phyloP scores from a whole-genome alignment of 2,329 filamentous ascomycete species.

The Pseudogymnoascus sp. region DNA sequence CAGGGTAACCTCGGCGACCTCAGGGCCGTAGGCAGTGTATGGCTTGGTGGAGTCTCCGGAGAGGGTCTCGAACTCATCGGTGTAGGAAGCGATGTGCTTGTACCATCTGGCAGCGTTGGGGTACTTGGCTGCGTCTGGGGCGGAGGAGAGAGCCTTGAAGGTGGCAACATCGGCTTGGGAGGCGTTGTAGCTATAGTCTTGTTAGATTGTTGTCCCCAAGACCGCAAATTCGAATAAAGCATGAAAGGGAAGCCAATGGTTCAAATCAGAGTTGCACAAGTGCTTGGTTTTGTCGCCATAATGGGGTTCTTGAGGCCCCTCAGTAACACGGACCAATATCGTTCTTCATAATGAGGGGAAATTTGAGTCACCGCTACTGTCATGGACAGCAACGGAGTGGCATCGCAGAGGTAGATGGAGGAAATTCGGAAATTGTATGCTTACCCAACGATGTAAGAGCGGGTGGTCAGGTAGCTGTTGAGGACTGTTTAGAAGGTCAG shows the following conservation, averaged over 20 bases:
- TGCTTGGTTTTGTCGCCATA: slow-evolving; percentile 69
- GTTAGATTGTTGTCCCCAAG: slow-evolving; percentile 12
- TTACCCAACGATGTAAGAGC: slow-evolving; percentile 78
- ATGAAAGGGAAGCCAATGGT: slow-evolving; percentile 17
- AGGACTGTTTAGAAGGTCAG: slow-evolving; percentile 44
- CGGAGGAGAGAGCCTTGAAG: slow-evolving; percentile 78
- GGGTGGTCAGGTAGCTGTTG: slow-evolving; percentile 64
- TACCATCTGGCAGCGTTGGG: slow-evolving; percentile 95
- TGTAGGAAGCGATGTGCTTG: slow-evolving; percentile 92
- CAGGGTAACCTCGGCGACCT: slow-evolving; percentile 64
- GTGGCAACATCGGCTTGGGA: slow-evolving; percentile 93
- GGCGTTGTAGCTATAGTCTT: slow-evolving; percentile 41
- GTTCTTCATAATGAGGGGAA: slow-evolving; percentile 58
- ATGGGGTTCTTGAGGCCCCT: slow-evolving; percentile 87
- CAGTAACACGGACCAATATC: slow-evolving; percentile 93
- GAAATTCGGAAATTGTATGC: slow-evolving; percentile 31
- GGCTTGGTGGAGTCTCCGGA: slow-evolving; percentile 84
- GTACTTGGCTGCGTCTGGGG: slow-evolving; percentile 78
- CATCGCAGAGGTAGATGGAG: slow-evolving; percentile 16
- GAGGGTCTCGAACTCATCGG: slow-evolving; percentile 85
- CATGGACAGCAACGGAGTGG: slow-evolving; percentile 12
- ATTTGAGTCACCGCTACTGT: slow-evolving; percentile 6
- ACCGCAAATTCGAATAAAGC: slow-evolving; percentile 15
- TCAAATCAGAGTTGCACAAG: slow-evolving; percentile 66
- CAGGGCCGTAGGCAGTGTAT: slow-evolving; percentile 86